Percentiles rank a stretch among this genome's conserved stretches.
phyloP scores from a whole-genome alignment of 345 rosid genomes.

The Mercurialis annua region DNA sequence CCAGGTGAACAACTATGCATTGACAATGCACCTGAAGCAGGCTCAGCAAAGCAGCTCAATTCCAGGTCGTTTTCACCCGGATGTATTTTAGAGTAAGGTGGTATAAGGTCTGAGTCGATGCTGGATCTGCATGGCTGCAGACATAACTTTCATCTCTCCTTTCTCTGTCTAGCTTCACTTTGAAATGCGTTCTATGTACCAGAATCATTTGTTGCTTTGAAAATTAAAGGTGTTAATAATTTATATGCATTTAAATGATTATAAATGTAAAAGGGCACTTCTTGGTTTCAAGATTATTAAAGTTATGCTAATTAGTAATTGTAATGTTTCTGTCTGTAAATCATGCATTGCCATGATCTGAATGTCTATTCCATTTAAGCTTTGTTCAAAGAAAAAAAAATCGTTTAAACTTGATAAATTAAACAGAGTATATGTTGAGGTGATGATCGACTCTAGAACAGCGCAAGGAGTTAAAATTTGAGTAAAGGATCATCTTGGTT shows the following conservation, averaged over 20 bases:
- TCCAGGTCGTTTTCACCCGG: slow-evolving; percentile 74
- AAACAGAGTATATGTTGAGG: too few relatives aligned
- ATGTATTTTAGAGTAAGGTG: slow-evolving; percentile 47
- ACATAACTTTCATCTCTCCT: not conserved
- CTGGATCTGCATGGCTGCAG: not conserved
- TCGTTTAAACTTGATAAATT: too few relatives aligned
- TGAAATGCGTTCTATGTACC: not conserved
- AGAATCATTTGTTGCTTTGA: not conserved
- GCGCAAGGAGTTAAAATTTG: too few relatives aligned
- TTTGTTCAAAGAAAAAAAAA: too few relatives aligned
- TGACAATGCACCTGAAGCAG: slow-evolving; percentile 57
- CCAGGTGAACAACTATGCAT: slow-evolving; percentile 69
- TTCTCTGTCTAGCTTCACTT: not conserved
- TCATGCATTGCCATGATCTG: too few relatives aligned
- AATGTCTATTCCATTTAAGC: too few relatives aligned
- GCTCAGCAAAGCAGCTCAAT: slow-evolving; percentile 38
- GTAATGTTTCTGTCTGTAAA: too few relatives aligned
- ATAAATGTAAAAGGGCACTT: not conserved
- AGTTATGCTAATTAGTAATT: too few relatives aligned
- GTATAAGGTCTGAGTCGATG: slow-evolving; percentile 1
- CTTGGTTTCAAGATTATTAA: too few relatives aligned
- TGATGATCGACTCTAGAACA: too few relatives aligned
- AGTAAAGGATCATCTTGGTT: too few relatives aligned
- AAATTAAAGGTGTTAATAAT: slow-evolving; percentile 6
- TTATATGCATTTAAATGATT: not conserved